Evolutionary conservation across 2,329 filamentous ascomycete species (phyloP).

Genomic region (Colletotrichum liriopes): DNA sequence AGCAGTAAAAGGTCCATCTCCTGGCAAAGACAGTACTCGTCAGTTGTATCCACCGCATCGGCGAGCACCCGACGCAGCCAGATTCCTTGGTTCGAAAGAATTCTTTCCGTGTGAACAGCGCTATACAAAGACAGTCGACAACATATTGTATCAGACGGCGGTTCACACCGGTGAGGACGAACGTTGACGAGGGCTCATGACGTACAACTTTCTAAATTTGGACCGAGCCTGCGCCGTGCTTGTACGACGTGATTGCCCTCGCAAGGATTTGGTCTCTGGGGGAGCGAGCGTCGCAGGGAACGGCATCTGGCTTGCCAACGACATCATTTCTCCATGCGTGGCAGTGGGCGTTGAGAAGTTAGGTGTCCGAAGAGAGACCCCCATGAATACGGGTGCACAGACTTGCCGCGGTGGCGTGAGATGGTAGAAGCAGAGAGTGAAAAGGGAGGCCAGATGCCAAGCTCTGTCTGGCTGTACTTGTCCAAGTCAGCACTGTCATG

Average conservation of each 20-base stretch:
- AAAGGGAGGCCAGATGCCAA: not conserved
- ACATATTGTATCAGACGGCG: not conserved
- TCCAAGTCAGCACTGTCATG: not conserved
- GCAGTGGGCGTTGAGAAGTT: not conserved
- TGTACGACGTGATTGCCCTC: not conserved
- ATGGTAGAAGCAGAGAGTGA: not conserved
- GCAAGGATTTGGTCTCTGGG: not conserved
- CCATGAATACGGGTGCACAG: not conserved
- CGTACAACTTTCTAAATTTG: constrained; percentile 2
- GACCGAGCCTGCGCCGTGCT: constrained; percentile 2
- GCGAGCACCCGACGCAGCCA: not conserved
- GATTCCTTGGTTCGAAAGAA: constrained; percentile 3
- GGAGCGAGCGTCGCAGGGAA: not conserved
- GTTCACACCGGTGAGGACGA: constrained; percentile 11
- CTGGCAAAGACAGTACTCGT: not conserved
- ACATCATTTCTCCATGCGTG: not conserved
- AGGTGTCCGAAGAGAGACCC: not conserved
- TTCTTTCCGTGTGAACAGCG: not conserved
- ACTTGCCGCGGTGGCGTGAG: not conserved
- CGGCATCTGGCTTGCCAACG: not conserved
- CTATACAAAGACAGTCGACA: not conserved
- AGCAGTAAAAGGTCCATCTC: not conserved
- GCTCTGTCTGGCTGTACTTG: too few species aligned
- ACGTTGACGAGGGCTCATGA: not conserved
- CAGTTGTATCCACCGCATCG: not conserved